Evolutionary conservation across 139 green algal genomes (phyloP).

Genomic region (Chlorella sp.): DNA sequence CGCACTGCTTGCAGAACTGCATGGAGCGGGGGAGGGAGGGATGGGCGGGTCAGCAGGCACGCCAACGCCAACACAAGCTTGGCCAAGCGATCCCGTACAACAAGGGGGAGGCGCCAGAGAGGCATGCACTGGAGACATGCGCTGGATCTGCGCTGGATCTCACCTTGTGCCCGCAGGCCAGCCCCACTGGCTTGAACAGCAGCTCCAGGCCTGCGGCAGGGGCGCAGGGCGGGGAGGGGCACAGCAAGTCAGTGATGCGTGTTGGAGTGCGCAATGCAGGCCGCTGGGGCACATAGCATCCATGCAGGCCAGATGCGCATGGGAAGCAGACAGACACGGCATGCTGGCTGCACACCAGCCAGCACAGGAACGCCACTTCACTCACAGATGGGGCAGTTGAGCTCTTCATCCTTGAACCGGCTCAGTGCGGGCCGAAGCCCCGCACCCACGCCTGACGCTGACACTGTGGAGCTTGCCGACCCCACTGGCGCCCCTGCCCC

Average conservation of each 20-base stretch:
- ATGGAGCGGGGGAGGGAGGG: no score
- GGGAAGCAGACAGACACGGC: no score
- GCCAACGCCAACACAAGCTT: neutral
- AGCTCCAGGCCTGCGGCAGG: constrained; percentile 52
- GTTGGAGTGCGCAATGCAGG: no score
- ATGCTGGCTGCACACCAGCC: no score
- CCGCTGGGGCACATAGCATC: no score
- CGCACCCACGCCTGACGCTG: neutral
- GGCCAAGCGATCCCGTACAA: no score
- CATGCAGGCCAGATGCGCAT: no score
- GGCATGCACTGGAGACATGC: neutral
- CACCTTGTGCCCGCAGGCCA: constrained; percentile 52
- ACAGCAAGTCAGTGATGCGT: no score
- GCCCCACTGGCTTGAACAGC: constrained; percentile 56
- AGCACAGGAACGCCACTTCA: no score
- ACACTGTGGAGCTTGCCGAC: neutral
- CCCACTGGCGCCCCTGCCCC: neutral
- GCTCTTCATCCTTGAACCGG: constrained; percentile 36
- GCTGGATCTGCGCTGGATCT: neutral
- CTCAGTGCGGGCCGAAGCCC: neutral
- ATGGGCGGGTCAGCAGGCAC: neutral
- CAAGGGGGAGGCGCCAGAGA: no score
- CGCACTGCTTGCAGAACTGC: no score
- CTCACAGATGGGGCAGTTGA: constrained; percentile 30
- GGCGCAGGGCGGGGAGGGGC: no score